Conservation (phyloP, 2,329 filamentous ascomycete species). For the Arthroderma sp. region DNA sequence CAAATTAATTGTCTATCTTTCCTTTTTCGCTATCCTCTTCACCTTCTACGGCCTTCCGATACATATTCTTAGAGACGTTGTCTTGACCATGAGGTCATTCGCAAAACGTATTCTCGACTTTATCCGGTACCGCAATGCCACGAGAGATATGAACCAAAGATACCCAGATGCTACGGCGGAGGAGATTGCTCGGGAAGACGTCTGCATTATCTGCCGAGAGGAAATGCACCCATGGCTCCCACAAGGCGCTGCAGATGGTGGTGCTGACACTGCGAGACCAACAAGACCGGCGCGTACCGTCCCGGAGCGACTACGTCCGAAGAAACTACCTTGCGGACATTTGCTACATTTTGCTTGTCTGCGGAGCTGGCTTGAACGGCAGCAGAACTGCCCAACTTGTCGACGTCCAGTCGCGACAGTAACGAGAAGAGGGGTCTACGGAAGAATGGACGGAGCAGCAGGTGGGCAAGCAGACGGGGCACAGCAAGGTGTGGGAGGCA, state of each 20-base stretch:
- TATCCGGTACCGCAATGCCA: slow-evolving; percentile 77
- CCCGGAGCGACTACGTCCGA: slow-evolving; percentile 74
- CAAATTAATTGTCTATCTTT: slow-evolving; percentile 76
- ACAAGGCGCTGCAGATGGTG: slow-evolving; percentile 28
- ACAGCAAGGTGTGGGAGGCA: slow-evolving; percentile 7
- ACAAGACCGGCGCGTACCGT: slow-evolving; percentile 34
- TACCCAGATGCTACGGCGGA: slow-evolving; percentile 85
- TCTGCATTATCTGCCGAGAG: slow-evolving; percentile 95
- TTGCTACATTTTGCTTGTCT: slow-evolving; percentile 90
- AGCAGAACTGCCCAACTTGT: slow-evolving; percentile 94
- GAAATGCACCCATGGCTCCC: slow-evolving; percentile 76
- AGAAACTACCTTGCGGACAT: slow-evolving; percentile 93
- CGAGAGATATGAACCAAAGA: slow-evolving; percentile 78
- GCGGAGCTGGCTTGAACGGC: slow-evolving; percentile 91
- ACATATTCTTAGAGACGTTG: slow-evolving; percentile 90
- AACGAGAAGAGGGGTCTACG: slow-evolving; percentile 21
- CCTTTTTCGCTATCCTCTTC: slow-evolving; percentile 87
- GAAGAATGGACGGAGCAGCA: slow-evolving; percentile 5
- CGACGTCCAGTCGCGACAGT: slow-evolving; percentile 60
- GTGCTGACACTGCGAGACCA: slow-evolving; percentile 17
- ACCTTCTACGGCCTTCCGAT: slow-evolving; percentile 92
- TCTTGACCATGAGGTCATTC: slow-evolving; percentile 86
- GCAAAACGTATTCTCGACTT: slow-evolving; percentile 80
- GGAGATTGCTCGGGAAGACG: slow-evolving; percentile 74
- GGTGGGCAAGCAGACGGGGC: slow-evolving; percentile 1